Evolutionary conservation across 768 basidiomycete species (phyloP).

Genomic region (Lepiota venenata): DNA sequence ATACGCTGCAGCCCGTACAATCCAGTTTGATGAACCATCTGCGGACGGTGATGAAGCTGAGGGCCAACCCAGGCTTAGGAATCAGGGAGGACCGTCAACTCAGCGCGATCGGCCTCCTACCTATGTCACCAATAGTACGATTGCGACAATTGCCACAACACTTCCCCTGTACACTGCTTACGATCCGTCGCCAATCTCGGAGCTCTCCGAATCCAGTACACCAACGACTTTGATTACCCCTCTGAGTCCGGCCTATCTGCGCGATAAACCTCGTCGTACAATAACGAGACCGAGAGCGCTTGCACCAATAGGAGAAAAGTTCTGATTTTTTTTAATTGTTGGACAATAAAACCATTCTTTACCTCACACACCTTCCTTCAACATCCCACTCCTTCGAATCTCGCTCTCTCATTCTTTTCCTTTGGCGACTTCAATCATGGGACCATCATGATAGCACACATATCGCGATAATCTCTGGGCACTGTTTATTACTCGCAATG

Average conservation of each 20-base stretch:
- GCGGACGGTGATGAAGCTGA: neutral
- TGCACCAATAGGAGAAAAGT: conserved; percentile 2
- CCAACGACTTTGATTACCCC: neutral
- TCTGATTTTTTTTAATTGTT: neutral
- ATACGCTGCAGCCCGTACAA: neutral
- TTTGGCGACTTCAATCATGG: too few species aligned
- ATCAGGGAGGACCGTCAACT: neutral
- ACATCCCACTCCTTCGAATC: neutral
- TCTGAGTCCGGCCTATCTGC: neutral
- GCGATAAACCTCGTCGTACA: neutral
- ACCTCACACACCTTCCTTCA: too few species aligned
- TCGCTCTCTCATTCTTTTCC: too few species aligned
- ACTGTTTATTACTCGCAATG: too few species aligned
- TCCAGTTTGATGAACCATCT: neutral
- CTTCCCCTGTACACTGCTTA: neutral
- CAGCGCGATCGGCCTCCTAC: conserved; percentile 2
- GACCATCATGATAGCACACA: too few species aligned
- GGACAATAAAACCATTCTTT: neutral
- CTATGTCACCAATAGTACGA: neutral
- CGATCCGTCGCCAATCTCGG: conserved; percentile 6
- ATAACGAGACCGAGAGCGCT: neutral
- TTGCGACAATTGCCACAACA: conserved; percentile 1
- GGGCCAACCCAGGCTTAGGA: neutral
- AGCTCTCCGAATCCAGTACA: neutral
- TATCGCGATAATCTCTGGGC: too few species aligned